phyloP scores from a whole-genome alignment of 371 early-diverging fungal species.

The Coemansia sp. region DNA sequence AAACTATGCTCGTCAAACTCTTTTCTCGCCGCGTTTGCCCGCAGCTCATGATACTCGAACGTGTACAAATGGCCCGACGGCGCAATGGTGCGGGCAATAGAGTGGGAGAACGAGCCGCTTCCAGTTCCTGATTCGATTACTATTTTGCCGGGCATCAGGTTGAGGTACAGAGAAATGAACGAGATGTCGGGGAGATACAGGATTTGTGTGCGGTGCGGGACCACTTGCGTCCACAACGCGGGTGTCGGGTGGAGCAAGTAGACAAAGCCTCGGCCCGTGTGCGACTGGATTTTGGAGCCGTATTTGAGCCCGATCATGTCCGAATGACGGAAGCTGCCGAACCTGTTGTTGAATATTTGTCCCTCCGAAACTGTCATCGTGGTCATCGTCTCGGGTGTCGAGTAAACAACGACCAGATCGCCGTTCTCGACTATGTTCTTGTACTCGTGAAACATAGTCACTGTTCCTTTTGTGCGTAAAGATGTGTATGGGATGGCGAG shows the following conservation, averaged over 20 bases:
- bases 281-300: constrained; percentile 77
- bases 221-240: constrained; percentile 88
- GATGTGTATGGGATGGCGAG: too few relatives aligned
- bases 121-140: constrained; percentile 97
- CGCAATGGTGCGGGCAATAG: constrained; percentile 82
- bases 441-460: constrained; percentile 50
- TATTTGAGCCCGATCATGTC: constrained; percentile 83
- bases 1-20: constrained; percentile 84
- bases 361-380: constrained; percentile 61
- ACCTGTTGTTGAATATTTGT: constrained; percentile 66
- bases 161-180: constrained; percentile 74
- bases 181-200: constrained; percentile 91
- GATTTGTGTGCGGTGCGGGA: constrained; percentile 96
- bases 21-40: constrained; percentile 64
- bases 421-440: constrained; percentile 58
- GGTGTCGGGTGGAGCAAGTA: constrained; percentile 91
- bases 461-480: too few relatives aligned
- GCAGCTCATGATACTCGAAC: constrained; percentile 89
- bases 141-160: constrained; percentile 78
- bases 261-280: constrained; percentile 76
- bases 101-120: constrained; percentile 93
- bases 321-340: constrained; percentile 73
- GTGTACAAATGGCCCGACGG: constrained; percentile 86
- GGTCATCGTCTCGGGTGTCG: constrained; percentile 68
- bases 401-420: constrained; percentile 62